Evolutionary conservation across 192 early-diverging fungal genomes (phyloP).

Genomic region (Coemansia erecta): DNA sequence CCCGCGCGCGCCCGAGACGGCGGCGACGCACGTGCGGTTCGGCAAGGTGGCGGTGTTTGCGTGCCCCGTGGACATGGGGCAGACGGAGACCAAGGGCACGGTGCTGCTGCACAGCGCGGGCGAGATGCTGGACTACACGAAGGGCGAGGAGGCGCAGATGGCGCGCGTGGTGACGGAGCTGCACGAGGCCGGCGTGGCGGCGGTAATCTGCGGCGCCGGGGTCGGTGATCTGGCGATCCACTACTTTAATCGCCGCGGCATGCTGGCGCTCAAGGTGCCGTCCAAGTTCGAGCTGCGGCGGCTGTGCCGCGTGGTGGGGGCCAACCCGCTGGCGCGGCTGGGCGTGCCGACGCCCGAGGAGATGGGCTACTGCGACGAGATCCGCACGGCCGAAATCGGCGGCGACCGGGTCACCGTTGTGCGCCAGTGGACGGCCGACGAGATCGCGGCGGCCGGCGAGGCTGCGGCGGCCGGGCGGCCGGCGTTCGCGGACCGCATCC

Average conservation of each 20-base stretch:
- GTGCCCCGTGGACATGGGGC: constrained; percentile 86
- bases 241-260: constrained; percentile 88
- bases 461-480: constrained; percentile 15
- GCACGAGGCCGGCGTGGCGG: constrained; percentile 87
- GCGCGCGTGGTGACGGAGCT: constrained; percentile 84
- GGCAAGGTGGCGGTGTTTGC: constrained; percentile 95
- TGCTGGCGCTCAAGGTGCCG: constrained; percentile 86
- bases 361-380: constrained; percentile 96
- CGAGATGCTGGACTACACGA: constrained; percentile 95
- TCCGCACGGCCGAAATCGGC: constrained; percentile 96
- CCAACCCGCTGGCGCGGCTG: constrained; percentile 87
- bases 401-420: constrained; percentile 97
- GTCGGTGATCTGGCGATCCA: constrained; percentile 94
- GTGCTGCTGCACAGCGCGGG: constrained; percentile 94
- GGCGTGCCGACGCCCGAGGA: constrained; percentile 94
- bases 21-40: constrained; percentile 64
- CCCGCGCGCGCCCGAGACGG: constrained; percentile 85
- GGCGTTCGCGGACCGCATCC: constrained; percentile 67
- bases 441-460: constrained; percentile 12
- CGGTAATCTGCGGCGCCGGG: constrained; percentile 83
- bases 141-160: constrained; percentile 91
- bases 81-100: constrained; percentile 99
- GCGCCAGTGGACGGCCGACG: constrained; percentile 64
- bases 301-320: constrained; percentile 88
- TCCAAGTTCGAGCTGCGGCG: constrained; percentile 97